Conservation (phyloP, 1,284 basidiomycete genomes). For the Ceratobasidium theobromae region DNA sequence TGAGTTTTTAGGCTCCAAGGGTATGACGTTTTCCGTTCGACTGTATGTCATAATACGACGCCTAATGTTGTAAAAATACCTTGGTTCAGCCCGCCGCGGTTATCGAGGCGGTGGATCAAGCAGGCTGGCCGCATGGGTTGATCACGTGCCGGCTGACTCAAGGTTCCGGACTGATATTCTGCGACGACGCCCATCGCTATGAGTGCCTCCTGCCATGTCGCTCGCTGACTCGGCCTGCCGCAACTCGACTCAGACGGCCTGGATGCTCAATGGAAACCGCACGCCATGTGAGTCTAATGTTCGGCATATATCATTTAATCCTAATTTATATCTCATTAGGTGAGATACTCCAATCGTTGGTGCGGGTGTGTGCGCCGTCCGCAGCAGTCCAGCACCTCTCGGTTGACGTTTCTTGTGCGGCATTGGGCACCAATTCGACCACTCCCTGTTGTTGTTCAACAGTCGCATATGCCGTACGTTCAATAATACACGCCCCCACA, state of each 20-base stretch:
- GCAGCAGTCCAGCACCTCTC: constrained; percentile 3
- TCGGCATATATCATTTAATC: neutral
- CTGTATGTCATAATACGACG: too few species aligned
- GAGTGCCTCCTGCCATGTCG: too few species aligned
- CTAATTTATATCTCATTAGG: too few species aligned
- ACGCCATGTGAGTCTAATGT: neutral
- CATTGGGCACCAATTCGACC: neutral
- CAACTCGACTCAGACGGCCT: neutral
- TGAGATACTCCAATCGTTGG: neutral
- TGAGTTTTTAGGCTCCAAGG: too few species aligned
- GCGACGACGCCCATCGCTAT: too few species aligned
- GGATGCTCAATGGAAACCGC: neutral
- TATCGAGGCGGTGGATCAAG: too few species aligned
- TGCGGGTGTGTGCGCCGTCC: constrained; percentile 1
- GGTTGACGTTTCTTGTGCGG: constrained; percentile 1
- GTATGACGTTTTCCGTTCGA: too few species aligned
- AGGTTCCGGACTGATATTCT: too few species aligned
- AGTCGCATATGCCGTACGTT: constrained; percentile 12
- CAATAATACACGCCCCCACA: neutral
- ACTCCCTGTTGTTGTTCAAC: constrained; percentile 5
- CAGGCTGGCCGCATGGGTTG: too few species aligned
- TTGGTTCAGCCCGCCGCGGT: too few species aligned
- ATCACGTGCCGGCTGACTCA: too few species aligned
- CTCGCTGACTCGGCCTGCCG: neutral
- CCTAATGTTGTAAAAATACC: too few species aligned